Evolutionary conservation across 2,329 filamentous ascomycete genomes (phyloP), one percentile per base, ranked within the genome.

Genomic region (Pezicula carpinea): DNA sequence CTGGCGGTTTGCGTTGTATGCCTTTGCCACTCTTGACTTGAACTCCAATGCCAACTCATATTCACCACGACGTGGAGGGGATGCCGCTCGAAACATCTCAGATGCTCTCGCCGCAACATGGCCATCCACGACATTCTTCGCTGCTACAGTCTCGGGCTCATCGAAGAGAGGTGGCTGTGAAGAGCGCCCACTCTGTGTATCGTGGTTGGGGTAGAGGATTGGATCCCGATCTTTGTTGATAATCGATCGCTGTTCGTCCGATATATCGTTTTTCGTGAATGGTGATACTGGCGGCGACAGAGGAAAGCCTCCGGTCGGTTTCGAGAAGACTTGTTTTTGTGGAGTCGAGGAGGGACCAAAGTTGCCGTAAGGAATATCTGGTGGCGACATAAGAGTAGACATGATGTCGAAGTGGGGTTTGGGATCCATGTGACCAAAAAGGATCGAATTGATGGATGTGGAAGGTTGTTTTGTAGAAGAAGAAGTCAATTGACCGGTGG

Each of bases 361-460:
- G 61, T 82, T 83, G 56, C 64, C 78, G 53, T 83, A 72, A 29
- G 70, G 61, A n/a, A 69, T 68, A 32, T 82, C 79, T 18, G 80
- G 80, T 26, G 80, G 80, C 18, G 80, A 83, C 74, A 83, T 81
- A 48, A 83, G 67, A 51, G 69, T 81, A 66, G 74, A 69, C 44
- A 51, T 44, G 23, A 56, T 49, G 11, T 58, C 52, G 47, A 59
- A 57, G 31, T 47, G 48, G 38, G 49, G 48, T 39, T 59, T 57
- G 43, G 40, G 54, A 14, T 57, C 50, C 55, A 60, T 58, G 26
- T 51, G 57, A 40, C 31, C 44, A 21, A 55, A 49, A 38, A 53
- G 44, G 44, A 57, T 58, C 42, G 53, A 43, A 39, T 54, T 54
- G 52, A 52, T 49, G 15, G 50, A 51, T 11, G 50, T 49, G 22